Evolutionary conservation across 768 basidiomycete species (phyloP).

Genomic region (Leccinum olivaceopallidum): DNA sequence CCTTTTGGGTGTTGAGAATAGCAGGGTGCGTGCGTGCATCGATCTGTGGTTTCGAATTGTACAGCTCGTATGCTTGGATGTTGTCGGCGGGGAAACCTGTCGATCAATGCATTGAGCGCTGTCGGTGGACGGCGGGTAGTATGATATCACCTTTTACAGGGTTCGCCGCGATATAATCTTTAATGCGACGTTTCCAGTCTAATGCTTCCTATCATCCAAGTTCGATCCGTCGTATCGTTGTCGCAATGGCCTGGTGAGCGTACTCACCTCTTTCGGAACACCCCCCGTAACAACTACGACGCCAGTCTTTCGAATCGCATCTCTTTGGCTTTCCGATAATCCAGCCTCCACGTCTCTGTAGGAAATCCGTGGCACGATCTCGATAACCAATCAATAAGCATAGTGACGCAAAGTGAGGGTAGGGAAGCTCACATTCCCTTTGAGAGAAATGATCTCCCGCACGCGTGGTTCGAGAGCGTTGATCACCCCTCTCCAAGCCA

Average conservation of each 20-base stretch:
- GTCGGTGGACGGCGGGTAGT: neutral
- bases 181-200: constrained; percentile 55
- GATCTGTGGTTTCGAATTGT: constrained; percentile 65
- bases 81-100: constrained; percentile 66
- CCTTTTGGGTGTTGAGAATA: constrained; percentile 55
- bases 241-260: constrained; percentile 9
- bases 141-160: constrained; percentile 48
- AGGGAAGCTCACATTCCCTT: constrained; percentile 44
- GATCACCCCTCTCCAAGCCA: constrained; percentile 59
- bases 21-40: constrained; percentile 67
- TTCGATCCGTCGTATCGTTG: neutral
- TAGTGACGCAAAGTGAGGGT: neutral
- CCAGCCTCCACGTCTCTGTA: constrained; percentile 48
- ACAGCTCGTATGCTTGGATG: constrained; percentile 74
- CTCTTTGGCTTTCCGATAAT: constrained; percentile 44
- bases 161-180: constrained; percentile 55
- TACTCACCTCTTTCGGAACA: constrained; percentile 49
- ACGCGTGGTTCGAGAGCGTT: constrained; percentile 46
- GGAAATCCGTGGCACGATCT: constrained; percentile 54
- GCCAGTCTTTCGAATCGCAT: constrained; percentile 51
- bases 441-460: constrained; percentile 45
- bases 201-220: constrained; percentile 51
- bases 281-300: constrained; percentile 58
- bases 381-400: neutral
- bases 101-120: neutral